These are phyloP conservation scores for Vachellia collinsii DNA, from an alignment of 306 rosid genomes.

Conservation along the genomic window DNA sequence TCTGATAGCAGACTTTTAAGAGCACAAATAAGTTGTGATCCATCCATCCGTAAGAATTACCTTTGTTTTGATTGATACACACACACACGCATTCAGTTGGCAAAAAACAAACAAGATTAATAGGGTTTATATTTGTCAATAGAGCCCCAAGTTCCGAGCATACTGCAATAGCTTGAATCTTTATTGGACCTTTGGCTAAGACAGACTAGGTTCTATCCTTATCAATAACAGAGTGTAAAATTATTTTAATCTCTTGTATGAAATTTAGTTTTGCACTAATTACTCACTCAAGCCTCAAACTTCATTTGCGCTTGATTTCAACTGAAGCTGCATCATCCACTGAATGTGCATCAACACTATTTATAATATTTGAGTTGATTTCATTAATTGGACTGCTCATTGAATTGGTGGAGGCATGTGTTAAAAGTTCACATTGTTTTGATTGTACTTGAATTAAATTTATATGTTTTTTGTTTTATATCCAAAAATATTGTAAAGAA, in stretches of 20 bases:
- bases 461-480: not conserved
- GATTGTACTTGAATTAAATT: not conserved
- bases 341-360: not conserved
- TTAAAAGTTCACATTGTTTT: not conserved
- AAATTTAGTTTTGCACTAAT: not conserved
- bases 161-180: not conserved
- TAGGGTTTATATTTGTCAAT: too few species aligned
- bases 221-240: not conserved
- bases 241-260: not conserved
- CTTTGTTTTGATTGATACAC: too few species aligned
- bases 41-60: too few species aligned
- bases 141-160: not conserved
- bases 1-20: not conserved
- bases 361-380: not conserved
- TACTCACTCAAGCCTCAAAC: not conserved
- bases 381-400: not conserved
- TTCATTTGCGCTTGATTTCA: not conserved
- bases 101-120: too few species aligned
- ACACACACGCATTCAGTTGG: too few species aligned
- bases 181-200: not conserved
- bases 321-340: conserved; percentile 2
- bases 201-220: not conserved
- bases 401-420: not conserved
- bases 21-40: not conserved
- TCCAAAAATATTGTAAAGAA: not conserved